Percentiles rank a stretch among this genome's conserved stretches.
Conservation (phyloP, 495 filamentous ascomycete species). For the Sordaria brevicollis region DNA sequence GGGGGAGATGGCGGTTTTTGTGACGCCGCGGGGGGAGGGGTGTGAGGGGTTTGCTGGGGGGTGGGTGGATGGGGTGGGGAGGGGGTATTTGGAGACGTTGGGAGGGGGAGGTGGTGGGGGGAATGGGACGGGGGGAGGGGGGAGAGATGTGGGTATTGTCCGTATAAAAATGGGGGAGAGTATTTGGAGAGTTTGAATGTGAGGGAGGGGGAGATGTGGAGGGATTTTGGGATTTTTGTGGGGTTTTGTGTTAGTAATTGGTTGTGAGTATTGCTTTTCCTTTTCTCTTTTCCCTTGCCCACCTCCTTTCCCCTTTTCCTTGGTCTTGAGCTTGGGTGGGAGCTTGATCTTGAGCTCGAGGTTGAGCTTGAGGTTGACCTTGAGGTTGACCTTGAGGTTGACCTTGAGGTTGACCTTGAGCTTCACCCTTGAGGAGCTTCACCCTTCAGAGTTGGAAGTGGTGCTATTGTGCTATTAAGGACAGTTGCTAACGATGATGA, state of each 20-base stretch:
- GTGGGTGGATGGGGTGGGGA: slow-evolving; percentile 35
- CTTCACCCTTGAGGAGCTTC: too few species aligned
- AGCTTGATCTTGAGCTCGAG: too few species aligned
- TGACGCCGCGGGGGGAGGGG: slow-evolving; percentile 50
- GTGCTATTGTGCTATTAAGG: background rate
- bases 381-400: too few species aligned
- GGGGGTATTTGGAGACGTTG: slow-evolving; percentile 44
- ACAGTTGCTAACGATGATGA: background rate
- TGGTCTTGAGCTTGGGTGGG: too few species aligned
- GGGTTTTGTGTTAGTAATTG: slow-evolving; percentile 70
- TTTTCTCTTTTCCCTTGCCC: too few species aligned
- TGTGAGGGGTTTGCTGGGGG: slow-evolving; percentile 51
- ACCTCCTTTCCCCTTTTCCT: too few species aligned
- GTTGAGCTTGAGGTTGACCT: too few species aligned
- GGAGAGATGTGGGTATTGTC: slow-evolving; percentile 66
- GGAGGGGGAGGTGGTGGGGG: slow-evolving; percentile 11
- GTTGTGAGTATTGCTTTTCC: slow-evolving; percentile 22
- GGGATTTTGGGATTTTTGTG: slow-evolving; percentile 69
- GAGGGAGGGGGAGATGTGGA: slow-evolving; percentile 49
- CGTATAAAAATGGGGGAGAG: slow-evolving; percentile 51
- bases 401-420: too few species aligned
- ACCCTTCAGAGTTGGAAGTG: too few species aligned
- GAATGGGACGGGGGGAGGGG: slow-evolving; percentile 11
- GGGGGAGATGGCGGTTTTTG: slow-evolving; percentile 55
- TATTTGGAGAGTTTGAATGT: slow-evolving; percentile 64